These are phyloP conservation scores for Helichrysum umbraculigerum DNA, from an alignment of 129 eudicot genomes.

Conservation along the genomic window DNA sequence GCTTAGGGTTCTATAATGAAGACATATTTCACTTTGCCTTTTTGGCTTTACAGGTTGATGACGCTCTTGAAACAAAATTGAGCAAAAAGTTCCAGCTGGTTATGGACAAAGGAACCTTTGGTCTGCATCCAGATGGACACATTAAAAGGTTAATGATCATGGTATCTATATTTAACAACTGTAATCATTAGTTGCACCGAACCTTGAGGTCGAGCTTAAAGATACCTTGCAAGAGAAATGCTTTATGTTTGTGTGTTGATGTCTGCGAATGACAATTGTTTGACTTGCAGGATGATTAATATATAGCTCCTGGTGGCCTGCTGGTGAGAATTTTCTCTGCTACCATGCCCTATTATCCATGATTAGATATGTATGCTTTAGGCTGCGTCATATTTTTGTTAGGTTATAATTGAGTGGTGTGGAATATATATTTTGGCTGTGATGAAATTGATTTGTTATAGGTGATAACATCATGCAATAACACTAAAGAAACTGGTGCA, in stretches of 20 bases:
- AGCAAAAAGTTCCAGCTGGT: conserved; percentile 67
- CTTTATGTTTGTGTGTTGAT: neutral
- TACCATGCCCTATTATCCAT: neutral
- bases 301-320: conserved; percentile 86
- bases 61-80: conserved; percentile 85
- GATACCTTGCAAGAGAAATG: neutral
- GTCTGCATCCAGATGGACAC: conserved; percentile 96
- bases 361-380: neutral
- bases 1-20: neutral
- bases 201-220: neutral
- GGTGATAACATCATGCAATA: conserved; percentile 92
- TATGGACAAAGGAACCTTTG: conserved; percentile 89
- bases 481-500: conserved; percentile 74
- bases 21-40: neutral
- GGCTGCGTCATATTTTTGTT: neutral
- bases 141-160: conserved; percentile 55
- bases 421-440: neutral
- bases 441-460: conserved; percentile 18
- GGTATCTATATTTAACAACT: neutral
- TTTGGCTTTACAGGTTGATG: conserved; percentile 70
- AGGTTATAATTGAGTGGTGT: neutral
- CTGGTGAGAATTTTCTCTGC: conserved; percentile 48
- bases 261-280: neutral
- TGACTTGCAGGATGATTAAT: conserved; percentile 70
- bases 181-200: neutral